Percentiles rank a stretch among this genome's conserved stretches.
These are phyloP conservation scores for Fusarium metavorans DNA, from an alignment of 2,329 filamentous ascomycete species.

Conservation along the genomic window DNA sequence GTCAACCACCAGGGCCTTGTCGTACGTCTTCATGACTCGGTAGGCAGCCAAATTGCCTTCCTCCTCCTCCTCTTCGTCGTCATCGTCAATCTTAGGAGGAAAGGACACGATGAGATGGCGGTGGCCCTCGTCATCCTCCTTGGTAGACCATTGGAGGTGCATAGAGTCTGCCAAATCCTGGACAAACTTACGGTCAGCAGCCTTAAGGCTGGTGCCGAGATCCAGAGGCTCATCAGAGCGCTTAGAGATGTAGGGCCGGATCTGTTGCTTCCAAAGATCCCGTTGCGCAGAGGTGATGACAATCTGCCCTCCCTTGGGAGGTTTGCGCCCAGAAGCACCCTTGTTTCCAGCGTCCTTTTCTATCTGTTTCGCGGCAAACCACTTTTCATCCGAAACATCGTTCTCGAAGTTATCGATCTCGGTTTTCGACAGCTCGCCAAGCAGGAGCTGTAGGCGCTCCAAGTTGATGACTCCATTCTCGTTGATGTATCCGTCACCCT, in stretches of 20 bases:
- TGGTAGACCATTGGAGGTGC: constrained; percentile 68
- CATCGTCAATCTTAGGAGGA: constrained; percentile 52
- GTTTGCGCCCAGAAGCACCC: constrained; percentile 66
- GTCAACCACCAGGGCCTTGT: constrained; percentile 88
- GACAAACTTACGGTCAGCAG: constrained; percentile 91
- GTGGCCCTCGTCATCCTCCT: constrained; percentile 67
- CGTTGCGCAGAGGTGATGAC: constrained; percentile 85
- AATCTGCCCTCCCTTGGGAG: constrained; percentile 68
- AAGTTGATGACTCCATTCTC: constrained; percentile 94
- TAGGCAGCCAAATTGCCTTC: constrained; percentile 88
- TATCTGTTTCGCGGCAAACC: constrained; percentile 89
- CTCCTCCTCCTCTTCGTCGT: constrained; percentile 67
- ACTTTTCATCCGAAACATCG: constrained; percentile 88
- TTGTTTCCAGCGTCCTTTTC: constrained; percentile 72
- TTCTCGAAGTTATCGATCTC: constrained; percentile 94
- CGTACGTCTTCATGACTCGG: constrained; percentile 89
- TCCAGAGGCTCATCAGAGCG: constrained; percentile 75
- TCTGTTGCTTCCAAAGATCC: constrained; percentile 80
- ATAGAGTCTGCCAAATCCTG: constrained; percentile 81
- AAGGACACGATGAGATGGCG: constrained; percentile 65
- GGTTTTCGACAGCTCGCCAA: constrained; percentile 87
- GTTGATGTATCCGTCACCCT: constrained; percentile 94
- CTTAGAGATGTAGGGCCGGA: constrained; percentile 85
- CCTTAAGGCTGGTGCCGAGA: constrained; percentile 78
- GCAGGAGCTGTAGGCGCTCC: constrained; percentile 78